These are phyloP conservation scores for Arabis hirsuta DNA, from an alignment of 345 rosid genomes.

Conservation along the genomic window DNA sequence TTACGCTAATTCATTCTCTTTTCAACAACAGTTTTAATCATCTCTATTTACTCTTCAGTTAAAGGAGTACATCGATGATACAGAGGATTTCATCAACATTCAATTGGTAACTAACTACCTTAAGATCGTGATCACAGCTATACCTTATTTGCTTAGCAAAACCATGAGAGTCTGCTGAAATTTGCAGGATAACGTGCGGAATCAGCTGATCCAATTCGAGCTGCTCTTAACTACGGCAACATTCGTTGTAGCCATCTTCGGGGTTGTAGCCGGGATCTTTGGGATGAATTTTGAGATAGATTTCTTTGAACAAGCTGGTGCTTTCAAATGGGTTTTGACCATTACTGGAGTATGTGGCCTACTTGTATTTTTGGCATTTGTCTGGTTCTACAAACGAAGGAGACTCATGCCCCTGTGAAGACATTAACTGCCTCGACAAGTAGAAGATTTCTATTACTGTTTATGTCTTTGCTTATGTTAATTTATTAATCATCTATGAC, in stretches of 20 bases:
- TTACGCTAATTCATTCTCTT: conserved; percentile 4
- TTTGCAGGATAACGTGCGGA: conserved; percentile 89
- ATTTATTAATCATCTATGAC: not conserved
- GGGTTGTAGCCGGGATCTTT: conserved; percentile 95
- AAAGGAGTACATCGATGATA: conserved; percentile 97
- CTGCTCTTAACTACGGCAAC: conserved; percentile 91
- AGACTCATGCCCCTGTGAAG: conserved; percentile 84
- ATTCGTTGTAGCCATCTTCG: conserved; percentile 94
- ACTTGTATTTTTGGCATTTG: conserved; percentile 69
- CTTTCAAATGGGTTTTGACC: conserved; percentile 91
- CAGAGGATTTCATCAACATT: conserved; percentile 97
- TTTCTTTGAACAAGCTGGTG: conserved; percentile 61
- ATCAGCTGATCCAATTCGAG: conserved; percentile 97
- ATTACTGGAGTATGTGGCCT: conserved; percentile 71
- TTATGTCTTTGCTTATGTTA: not conserved
- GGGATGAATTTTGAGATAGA: conserved; percentile 88
- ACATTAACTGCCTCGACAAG: conserved; percentile 28
- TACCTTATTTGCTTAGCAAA: conserved; percentile 9
- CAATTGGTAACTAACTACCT: conserved; percentile 61
- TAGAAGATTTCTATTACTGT: not conserved
- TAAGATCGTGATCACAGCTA: not conserved
- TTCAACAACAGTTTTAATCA: conserved; percentile 4
- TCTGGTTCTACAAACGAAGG: conserved; percentile 91
- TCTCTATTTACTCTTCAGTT: conserved; percentile 56
- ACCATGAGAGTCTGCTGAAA: conserved; percentile 9